phyloP scores from a whole-genome alignment of 305 asterid genomes.

The Fraxinus baroniana region DNA sequence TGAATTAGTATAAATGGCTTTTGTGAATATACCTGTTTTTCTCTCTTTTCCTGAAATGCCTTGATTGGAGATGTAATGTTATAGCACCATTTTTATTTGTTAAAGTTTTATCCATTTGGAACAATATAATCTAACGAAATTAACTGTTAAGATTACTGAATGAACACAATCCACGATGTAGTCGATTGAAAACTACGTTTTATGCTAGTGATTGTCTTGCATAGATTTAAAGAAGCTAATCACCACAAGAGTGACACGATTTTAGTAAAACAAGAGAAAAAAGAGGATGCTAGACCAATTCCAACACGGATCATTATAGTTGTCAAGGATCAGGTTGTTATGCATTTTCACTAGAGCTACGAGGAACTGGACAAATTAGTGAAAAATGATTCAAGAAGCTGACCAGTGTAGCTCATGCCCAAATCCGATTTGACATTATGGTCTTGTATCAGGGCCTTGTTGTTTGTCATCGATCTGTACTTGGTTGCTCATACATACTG shows the following conservation, averaged over 20 bases:
- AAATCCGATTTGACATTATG: neutral
- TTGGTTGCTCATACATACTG: neutral
- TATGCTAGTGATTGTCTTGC: neutral
- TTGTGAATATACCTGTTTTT: neutral
- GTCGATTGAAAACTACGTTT: neutral
- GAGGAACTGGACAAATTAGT: neutral
- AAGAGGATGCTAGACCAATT: neutral
- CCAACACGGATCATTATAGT: neutral
- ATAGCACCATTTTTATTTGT: neutral
- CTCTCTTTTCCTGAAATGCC: neutral
- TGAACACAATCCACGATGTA: neutral
- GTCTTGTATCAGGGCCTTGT: neutral
- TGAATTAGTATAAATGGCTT: constrained; percentile 20
- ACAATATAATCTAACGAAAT: neutral
- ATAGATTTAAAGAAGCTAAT: neutral
- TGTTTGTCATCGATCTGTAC: neutral
- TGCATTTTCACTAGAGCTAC: neutral
- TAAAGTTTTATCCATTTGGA: neutral
- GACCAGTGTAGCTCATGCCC: neutral
- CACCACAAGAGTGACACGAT: neutral
- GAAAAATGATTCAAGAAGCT: neutral
- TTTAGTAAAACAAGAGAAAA: neutral
- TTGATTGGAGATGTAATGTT: neutral
- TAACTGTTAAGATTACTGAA: neutral
- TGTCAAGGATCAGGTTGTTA: neutral